Evolutionary conservation across 148 eudicot genomes (phyloP), one percentile per base, ranked within the genome.

Genomic region (Euryodendron excelsum): DNA sequence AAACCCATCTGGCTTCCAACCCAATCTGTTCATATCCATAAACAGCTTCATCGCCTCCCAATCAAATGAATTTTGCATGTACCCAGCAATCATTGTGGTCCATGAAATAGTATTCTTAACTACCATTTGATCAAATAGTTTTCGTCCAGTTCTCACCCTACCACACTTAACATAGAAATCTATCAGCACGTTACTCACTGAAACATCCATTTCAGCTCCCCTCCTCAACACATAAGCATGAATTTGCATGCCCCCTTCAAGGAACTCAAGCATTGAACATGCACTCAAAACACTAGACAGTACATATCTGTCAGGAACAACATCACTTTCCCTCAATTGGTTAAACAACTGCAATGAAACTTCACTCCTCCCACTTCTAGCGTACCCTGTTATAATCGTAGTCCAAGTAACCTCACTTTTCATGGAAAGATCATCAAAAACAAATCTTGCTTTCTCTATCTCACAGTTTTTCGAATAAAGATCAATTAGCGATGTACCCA

Each of bases 31-130:
- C 93, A 90, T 88, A 58, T 85, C 84, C n/a, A 73, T 39, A 82
- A 87, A 86, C 73, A 92, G 61, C 27, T 75, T 76, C 77, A 86
- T 31, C 27, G 93, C 97, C 71, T 88, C 89, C 12, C 30, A 61
- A 80, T 92, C 72, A 73, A 75, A 85, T 53, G 88, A 90, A 82
- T 86, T 90, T 75, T 89, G 89, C 97, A 90, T 92, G 78, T 84
- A 89, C 55, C 93, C 97, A 76, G 93, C 84, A 76, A 90, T 92
- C 89, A 92, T 88, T 33, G 90, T 85, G 28, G 93, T 88, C 97
- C 97, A 92, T 44, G 93, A 86, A 74, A 87, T 84, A 34, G 74
- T 77, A 85, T 92, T 89, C 82, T 85, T 88, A 44, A 67, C 80
- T 33, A 11, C 74, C 85, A 90, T 87, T 21, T 50, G 81, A 75